These are phyloP conservation scores for Ogataea ramenticola DNA, from an alignment of 805 yeast species.

Conservation along the genomic window DNA sequence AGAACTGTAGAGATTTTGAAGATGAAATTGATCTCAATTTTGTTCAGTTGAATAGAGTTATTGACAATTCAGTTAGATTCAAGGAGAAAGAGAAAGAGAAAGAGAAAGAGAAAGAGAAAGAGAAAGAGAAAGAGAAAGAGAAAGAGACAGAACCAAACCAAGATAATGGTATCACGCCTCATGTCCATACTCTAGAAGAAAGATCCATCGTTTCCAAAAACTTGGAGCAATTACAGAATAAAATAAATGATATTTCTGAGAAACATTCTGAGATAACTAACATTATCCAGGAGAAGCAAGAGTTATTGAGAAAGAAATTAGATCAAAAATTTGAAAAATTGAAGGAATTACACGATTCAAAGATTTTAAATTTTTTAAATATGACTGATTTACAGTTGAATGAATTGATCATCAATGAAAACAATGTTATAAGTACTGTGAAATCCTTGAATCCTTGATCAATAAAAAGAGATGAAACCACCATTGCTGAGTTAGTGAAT, in stretches of 20 bases:
- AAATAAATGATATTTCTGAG: background rate
- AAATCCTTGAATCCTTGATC: no score
- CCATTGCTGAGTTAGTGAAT: no score
- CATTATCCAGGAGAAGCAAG: slow-evolving; percentile 6
- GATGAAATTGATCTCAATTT: background rate
- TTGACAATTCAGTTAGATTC: background rate
- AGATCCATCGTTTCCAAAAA: no score
- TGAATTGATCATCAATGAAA: slow-evolving; percentile 7
- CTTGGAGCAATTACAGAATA: no score
- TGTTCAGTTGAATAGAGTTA: background rate
- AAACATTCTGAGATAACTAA: slow-evolving; percentile 4
- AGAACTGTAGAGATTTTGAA: background rate
- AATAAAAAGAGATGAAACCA: no score
- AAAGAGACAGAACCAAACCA: no score
- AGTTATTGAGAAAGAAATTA: slow-evolving; percentile 6
- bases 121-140: no score
- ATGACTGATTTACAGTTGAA: slow-evolving; percentile 7
- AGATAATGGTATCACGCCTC: no score
- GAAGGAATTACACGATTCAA: slow-evolving; percentile 6
- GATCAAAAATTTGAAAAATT: slow-evolving; percentile 10
- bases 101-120: no score
- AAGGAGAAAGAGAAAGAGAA: no score
- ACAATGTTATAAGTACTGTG: slow-evolving; percentile 6
- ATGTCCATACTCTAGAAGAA: no score
- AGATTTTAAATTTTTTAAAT: slow-evolving; percentile 8